Evolutionary conservation across 176 grass and related monocot species (phyloP), one percentile per base, ranked within the genome.

Genomic region (Oropetium thomaeum): DNA sequence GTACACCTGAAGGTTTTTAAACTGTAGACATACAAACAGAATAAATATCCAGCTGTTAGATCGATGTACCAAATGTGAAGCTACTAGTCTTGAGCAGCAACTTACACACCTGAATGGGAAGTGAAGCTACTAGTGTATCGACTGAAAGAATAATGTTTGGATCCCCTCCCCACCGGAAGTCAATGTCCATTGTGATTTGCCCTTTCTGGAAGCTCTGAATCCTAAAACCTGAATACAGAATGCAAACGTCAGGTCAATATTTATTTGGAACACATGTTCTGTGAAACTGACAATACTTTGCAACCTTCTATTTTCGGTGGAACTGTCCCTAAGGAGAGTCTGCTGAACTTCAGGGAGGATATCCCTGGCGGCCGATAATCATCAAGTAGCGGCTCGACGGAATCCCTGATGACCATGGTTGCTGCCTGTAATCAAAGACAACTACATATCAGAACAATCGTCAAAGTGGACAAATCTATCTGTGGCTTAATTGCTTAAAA

Each of bases 1-100:
- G 84, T 92, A 99, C 40, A 99, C 91, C 69, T 99, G 96, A 52
- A 99, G 91, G 82, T 92, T 90, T 71, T 99, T 99, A 44, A 99
- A 80, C 96, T 95, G 79, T 59, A 79, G 55, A 55, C 38, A 33
- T 13, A 57, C 10, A 79, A n/a, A 58, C 10, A 58, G 58, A 85
- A 74, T 13, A 79, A 78, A 58, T 3, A 77, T 26, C 0, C 2
- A 44, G 52, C 3, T 45, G 10, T 73, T 63, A 76, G 49, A 26
- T 4, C 7, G 35, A 11, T 34, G 0, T 45, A 30, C 1, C 7
- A 51, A 15, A 37, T 65, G 0, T 13, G 8, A 7, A 65, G 5
- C 12, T 23, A 26, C 0, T 34, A 51, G 7, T 5, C 28, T 27
- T 20, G 9, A 5, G 48, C 35, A 1, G 16, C n/a, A 12, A 71